Percentiles rank a stretch among this genome's conserved stretches.
Evolutionary conservation across 495 filamentous ascomycete genomes (phyloP).

Genomic region (Aspergillus kassunensis): DNA sequence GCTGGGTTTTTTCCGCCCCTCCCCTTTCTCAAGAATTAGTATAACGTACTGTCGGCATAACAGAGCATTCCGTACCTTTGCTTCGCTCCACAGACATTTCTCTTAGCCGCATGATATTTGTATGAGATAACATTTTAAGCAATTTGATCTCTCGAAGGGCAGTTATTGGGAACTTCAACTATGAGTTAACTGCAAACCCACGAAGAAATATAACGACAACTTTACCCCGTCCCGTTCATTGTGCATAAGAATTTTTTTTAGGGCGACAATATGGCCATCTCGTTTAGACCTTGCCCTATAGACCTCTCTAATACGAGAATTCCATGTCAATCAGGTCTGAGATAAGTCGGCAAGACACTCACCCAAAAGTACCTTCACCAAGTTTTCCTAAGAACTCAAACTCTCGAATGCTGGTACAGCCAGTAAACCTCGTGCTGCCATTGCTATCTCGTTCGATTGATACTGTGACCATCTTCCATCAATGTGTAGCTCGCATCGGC

Average conservation of each 20-base stretch:
- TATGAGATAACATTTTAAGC: constrained; percentile 86
- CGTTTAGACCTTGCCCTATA: constrained; percentile 79
- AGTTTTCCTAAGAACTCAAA: constrained; percentile 90
- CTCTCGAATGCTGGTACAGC: constrained; percentile 81
- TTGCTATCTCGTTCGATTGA: constrained; percentile 32
- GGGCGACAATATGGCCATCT: constrained; percentile 67
- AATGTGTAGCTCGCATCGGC: background rate
- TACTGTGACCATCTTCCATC: constrained; percentile 30
- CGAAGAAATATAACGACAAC: constrained; percentile 2
- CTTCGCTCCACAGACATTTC: constrained; percentile 93
- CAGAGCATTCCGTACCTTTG: constrained; percentile 42
- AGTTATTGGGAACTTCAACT: constrained; percentile 80
- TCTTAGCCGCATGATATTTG: constrained; percentile 79
- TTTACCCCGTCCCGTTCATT: constrained; percentile 89
- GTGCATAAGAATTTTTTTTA: constrained; percentile 98
- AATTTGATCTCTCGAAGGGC: constrained; percentile 98
- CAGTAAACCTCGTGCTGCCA: constrained; percentile 57
- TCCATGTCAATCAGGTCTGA: background rate
- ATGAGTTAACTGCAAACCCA: constrained; percentile 8
- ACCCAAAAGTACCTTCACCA: constrained; percentile 97
- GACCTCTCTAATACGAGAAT: constrained; percentile 64
- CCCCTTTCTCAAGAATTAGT: constrained; percentile 38
- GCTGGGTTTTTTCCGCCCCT: constrained; percentile 77
- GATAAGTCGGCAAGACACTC: constrained; percentile 16
- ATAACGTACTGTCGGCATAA: background rate